Evolutionary conservation across 495 filamentous ascomycete species (phyloP).

Genomic region (Tuber microsphaerosporum): DNA sequence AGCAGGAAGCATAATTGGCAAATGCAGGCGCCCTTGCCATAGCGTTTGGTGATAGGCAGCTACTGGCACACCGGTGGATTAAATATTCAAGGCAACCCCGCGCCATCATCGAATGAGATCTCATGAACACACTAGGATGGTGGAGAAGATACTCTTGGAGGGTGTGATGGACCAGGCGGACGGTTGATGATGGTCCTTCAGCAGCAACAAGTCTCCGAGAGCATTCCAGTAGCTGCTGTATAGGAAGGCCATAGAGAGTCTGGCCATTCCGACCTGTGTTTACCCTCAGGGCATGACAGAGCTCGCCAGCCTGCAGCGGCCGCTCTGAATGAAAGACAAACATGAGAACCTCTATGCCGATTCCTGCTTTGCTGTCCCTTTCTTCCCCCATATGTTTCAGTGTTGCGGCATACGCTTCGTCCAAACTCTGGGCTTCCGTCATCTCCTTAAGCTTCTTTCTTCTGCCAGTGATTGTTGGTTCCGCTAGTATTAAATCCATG

Average conservation of each 20-base stretch:
- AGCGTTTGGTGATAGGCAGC: background rate
- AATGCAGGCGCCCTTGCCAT: background rate
- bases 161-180: background rate
- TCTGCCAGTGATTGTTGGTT: background rate
- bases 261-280: background rate
- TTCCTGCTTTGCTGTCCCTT: background rate
- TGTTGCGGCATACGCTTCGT: background rate
- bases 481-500: background rate
- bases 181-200: background rate
- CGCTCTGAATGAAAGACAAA: background rate
- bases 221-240: background rate
- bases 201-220: background rate
- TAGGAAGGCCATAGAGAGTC: background rate
- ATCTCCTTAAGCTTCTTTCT: background rate
- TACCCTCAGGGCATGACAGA: background rate
- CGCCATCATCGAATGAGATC: background rate
- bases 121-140: background rate
- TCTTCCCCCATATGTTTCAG: background rate
- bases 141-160: background rate
- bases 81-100: background rate
- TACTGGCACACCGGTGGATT: background rate
- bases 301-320: background rate
- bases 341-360: background rate
- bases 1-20: background rate
- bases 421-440: background rate